These are phyloP conservation scores for Przewalskia tangutica DNA, from an alignment of 257 asterid genomes.

Conservation along the genomic window DNA sequence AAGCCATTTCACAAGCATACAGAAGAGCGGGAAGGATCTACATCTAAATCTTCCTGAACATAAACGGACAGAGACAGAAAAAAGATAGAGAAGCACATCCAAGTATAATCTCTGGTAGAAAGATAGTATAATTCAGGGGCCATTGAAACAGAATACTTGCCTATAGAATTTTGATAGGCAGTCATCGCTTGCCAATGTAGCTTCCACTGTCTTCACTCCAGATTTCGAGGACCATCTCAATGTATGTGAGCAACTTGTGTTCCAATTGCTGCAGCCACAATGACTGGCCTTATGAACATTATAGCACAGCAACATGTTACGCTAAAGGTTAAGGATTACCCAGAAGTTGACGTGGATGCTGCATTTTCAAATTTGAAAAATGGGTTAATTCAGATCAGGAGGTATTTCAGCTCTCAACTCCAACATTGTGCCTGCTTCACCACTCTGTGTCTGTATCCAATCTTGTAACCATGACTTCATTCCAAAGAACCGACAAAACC, in stretches of 20 bases:
- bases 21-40: background rate
- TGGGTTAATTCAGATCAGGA: background rate
- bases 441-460: background rate
- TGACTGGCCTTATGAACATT: conserved; percentile 29
- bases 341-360: conserved; percentile 5
- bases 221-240: conserved; percentile 21
- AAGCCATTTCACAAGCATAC: background rate
- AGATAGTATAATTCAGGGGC: conserved; percentile 2
- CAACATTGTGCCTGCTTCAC: background rate
- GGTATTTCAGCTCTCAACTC: background rate
- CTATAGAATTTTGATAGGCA: conserved; percentile 33
- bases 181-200: conserved; percentile 38
- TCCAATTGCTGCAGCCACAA: conserved; percentile 20
- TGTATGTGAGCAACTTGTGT: conserved; percentile 20
- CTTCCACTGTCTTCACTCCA: conserved; percentile 25
- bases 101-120: conserved; percentile 6
- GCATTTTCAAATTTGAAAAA: conserved; percentile 6
- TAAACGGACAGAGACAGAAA: background rate
- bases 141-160: conserved; percentile 48
- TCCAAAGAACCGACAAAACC: background rate
- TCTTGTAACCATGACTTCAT: background rate
- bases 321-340: conserved; percentile 9
- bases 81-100: conserved; percentile 8
- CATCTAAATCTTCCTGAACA: background rate
- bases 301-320: conserved; percentile 13